Percentiles rank a stretch among this genome's conserved stretches.
phyloP scores from a whole-genome alignment of 352 stramenopile genomes.

The Thraustochytrium sp. region DNA sequence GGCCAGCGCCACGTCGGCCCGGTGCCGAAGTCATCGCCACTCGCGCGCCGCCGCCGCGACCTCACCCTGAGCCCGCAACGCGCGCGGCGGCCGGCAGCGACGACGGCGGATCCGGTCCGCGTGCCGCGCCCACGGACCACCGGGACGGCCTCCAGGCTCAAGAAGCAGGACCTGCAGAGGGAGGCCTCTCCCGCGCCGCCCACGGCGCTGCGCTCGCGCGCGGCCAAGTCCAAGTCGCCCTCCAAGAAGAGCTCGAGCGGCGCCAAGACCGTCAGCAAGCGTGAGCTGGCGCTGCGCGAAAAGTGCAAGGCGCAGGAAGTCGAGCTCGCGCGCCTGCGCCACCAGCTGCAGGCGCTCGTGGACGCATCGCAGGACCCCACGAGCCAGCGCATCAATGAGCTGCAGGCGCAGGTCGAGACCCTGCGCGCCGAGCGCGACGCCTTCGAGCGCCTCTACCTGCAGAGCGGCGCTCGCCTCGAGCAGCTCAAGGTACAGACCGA shows the following conservation, averaged over 20 bases:
- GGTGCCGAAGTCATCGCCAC: background rate
- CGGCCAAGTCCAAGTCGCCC: background rate
- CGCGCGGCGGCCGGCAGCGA: too few relatives aligned
- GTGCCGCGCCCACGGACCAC: background rate
- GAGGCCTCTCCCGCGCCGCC: too few relatives aligned
- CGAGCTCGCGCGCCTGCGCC: background rate
- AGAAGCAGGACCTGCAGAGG: too few relatives aligned
- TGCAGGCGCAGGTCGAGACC: background rate
- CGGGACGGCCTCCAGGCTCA: too few relatives aligned
- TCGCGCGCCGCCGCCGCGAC: background rate
- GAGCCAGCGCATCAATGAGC: background rate
- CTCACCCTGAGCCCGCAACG: background rate
- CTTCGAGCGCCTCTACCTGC: constrained; percentile 8
- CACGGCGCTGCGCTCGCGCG: too few relatives aligned
- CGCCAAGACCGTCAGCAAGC: background rate
- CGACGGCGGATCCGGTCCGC: background rate
- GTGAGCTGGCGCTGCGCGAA: background rate
- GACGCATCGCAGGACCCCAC: background rate
- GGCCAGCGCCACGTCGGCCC: background rate
- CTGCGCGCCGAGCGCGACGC: background rate
- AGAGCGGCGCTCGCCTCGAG: background rate
- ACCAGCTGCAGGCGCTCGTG: background rate
- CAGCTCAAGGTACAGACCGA: background rate
- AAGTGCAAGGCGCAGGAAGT: background rate
- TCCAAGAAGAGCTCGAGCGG: too few relatives aligned